Evolutionary conservation across 192 early-diverging fungal genomes (phyloP), one percentile per base, ranked within the genome.

Genomic region (Gryganskiella cystojenkinii): DNA sequence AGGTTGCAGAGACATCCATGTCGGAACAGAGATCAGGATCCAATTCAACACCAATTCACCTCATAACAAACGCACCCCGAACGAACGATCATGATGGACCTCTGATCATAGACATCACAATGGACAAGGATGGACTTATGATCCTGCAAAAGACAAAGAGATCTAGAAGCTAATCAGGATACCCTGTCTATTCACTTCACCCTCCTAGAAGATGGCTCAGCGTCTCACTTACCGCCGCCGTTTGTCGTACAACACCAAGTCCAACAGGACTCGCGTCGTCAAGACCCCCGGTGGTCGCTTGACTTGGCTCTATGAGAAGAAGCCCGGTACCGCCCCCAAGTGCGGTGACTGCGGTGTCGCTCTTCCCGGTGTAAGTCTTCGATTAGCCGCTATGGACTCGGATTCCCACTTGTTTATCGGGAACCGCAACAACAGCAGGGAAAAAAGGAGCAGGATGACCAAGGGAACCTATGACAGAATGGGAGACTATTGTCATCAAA

Each of bases 291-390:
- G 95, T 85, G 95, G 94, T 85, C 94, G 92, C 85, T 91, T 98
- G 69, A 92, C 91, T 76, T 87, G 90, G 85, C 94, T 93, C 65
- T 92, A 97, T 86, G 91, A 93, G 71, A 93, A 90, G 87, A 99
- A 99, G 93, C 90, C 90, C 67, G 93, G 91, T 80, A 90, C 87
- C 81, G 93, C 90, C 61, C 94, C 96, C 74, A 92, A 93, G 79
- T 99, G 98, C 85, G 98, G 96, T 88, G 98, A 99, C 89, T 97
- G 96, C 85, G 95, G 95, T 83, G 86, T 85, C 62, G 83, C 87
- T 54, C 92, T 99, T 62, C 70, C 96, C 65, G 98, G 98, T 71
- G 91, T 94, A 86, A 85, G 92, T 84, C 46, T 19, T n/a, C n/a
- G n/a, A n/a, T n/a, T n/a, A n/a, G n/a, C n/a, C n/a, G n/a, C n/a